Evolutionary conservation across 257 asterid species (phyloP).

Genomic region (Leptodermis oblonga): DNA sequence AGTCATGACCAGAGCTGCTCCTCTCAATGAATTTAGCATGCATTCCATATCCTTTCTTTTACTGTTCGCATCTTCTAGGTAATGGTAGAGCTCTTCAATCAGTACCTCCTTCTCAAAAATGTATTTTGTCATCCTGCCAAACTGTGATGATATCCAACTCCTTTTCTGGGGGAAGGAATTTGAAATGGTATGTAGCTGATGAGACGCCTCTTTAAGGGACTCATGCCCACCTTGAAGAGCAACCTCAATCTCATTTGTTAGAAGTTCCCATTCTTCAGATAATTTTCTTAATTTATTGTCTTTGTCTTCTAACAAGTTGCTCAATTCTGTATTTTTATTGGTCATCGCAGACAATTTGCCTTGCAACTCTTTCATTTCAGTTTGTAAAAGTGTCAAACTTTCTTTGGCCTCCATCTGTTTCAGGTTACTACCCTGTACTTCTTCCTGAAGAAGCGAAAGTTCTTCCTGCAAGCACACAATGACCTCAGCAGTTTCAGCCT

Average conservation of each 20-base stretch:
- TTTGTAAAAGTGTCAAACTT: constrained; percentile 34
- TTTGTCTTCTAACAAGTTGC: constrained; percentile 48
- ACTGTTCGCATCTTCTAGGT: constrained; percentile 62
- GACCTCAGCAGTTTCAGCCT: constrained; percentile 95
- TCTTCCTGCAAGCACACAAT: constrained; percentile 97
- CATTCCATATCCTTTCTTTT: constrained; percentile 68
- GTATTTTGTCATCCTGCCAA: constrained; percentile 57
- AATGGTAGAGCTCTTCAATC: constrained; percentile 63
- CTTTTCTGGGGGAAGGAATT: constrained; percentile 43
- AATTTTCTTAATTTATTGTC: constrained; percentile 42
- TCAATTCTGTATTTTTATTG: constrained; percentile 50
- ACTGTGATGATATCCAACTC: constrained; percentile 56
- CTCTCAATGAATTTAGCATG: constrained; percentile 94
- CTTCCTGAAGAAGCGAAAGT: constrained; percentile 76
- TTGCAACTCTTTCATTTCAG: constrained; percentile 49
- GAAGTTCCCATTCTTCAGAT: constrained; percentile 54
- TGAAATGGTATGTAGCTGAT: constrained; percentile 50
- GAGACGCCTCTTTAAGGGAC: constrained; percentile 61
- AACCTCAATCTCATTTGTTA: constrained; percentile 56
- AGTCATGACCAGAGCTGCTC: constrained; percentile 78
- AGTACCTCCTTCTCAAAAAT: constrained; percentile 60
- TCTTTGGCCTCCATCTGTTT: constrained; percentile 62
- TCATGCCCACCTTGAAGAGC: constrained; percentile 65
- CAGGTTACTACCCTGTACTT: constrained; percentile 53
- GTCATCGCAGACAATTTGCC: constrained; percentile 31